Percentiles rank a stretch among this genome's conserved stretches.
Conservation (phyloP, 2,329 filamentous ascomycete genomes). For the Fusarium annulatum region DNA sequence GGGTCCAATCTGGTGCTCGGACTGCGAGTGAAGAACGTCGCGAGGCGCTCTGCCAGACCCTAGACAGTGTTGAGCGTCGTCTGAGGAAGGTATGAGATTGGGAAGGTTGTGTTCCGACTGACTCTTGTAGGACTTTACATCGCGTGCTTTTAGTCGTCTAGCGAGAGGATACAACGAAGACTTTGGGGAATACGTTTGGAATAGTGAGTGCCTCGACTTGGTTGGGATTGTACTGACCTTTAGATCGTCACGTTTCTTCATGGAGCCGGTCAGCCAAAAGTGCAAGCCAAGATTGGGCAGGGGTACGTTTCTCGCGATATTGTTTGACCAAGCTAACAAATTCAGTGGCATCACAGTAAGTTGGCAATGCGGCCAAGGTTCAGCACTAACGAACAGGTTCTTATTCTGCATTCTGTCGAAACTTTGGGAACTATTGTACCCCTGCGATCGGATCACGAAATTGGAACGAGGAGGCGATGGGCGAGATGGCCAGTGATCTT, state of each 20-base stretch:
- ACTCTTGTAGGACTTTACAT: constrained; percentile 43
- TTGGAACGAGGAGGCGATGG: constrained; percentile 60
- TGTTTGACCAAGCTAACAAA: constrained; percentile 1
- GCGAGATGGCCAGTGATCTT: constrained; percentile 50
- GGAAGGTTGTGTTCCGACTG: not conserved
- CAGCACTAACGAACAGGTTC: constrained; percentile 35
- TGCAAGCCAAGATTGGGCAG: constrained; percentile 48
- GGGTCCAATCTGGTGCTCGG: constrained; percentile 57
- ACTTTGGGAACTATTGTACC: constrained; percentile 54
- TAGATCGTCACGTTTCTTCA: not conserved
- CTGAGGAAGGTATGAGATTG: constrained; percentile 47
- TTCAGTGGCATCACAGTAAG: constrained; percentile 46
- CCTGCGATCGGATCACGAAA: constrained; percentile 41
- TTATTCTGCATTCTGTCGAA: constrained; percentile 57
- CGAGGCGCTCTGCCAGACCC: constrained; percentile 45
- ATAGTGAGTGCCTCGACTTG: not conserved
- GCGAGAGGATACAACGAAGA: constrained; percentile 9
- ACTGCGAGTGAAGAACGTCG: constrained; percentile 52
- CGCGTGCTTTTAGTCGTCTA: constrained; percentile 6
- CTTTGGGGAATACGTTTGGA: constrained; percentile 20
- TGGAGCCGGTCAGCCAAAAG: constrained; percentile 40
- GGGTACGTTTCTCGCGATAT: constrained; percentile 46
- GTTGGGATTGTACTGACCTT: fast-evolving
- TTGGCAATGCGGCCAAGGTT: not conserved
- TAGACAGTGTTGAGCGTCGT: constrained; percentile 48